Percentiles rank a stretch among this genome's conserved stretches.
These are phyloP conservation scores for Garcileccinum viscosum DNA, from an alignment of 1,284 basidiomycete species.

Conservation along the genomic window DNA sequence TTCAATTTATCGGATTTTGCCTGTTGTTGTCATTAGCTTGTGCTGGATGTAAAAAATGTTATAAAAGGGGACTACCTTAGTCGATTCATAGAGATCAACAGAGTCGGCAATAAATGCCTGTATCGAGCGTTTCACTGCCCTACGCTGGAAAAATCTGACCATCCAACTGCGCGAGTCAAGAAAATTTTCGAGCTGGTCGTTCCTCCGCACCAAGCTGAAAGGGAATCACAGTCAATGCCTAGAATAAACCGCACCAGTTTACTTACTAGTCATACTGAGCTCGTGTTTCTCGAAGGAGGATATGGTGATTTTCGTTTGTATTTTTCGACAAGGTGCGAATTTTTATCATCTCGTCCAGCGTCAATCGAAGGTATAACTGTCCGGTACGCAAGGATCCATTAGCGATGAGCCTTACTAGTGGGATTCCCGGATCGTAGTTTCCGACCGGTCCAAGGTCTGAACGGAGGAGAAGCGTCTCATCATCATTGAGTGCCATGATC, in stretches of 20 bases:
- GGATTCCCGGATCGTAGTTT: background rate
- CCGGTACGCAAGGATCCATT: slow-evolving; percentile 9
- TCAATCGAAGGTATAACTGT: slow-evolving; percentile 8
- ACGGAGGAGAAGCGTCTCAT: slow-evolving; percentile 8
- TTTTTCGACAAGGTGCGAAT: background rate
- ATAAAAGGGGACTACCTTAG: background rate
- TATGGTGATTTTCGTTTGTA: background rate
- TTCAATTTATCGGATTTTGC: background rate
- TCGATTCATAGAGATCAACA: background rate
- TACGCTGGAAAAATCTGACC: background rate
- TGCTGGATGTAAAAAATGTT: too few species aligned
- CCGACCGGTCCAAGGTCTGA: slow-evolving; percentile 1
- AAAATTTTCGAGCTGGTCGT: background rate
- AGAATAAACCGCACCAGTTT: background rate
- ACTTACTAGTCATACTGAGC: background rate
- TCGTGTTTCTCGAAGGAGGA: slow-evolving; percentile 5
- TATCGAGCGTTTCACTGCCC: background rate
- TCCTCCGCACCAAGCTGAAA: background rate
- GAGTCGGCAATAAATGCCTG: background rate
- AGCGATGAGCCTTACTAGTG: background rate
- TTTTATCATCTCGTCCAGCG: slow-evolving; percentile 16
- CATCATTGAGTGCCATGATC: slow-evolving; percentile 11
- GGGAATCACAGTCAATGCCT: background rate
- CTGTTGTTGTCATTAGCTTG: background rate
- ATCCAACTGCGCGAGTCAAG: background rate